A percentile compares a stretch with the other conserved stretches of the same genome.
These are phyloP conservation scores for Curvularia lunata DNA, from an alignment of 2,329 filamentous ascomycete genomes.

Conservation along the genomic window DNA sequence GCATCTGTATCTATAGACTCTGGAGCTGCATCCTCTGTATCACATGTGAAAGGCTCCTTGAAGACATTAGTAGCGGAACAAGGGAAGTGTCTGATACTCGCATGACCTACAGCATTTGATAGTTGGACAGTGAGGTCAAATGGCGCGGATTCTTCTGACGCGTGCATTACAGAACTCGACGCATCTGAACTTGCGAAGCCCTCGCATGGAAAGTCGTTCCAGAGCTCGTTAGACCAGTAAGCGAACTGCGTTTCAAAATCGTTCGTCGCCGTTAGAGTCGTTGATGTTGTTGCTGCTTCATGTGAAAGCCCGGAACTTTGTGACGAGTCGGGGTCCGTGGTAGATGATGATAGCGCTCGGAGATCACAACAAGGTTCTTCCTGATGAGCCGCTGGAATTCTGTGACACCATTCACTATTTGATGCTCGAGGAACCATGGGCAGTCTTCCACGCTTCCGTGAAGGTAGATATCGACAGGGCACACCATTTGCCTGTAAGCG, in stretches of 20 bases:
- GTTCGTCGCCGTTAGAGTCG: no score
- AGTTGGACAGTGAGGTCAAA: not conserved
- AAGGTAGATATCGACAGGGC: not conserved
- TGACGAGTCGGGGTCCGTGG: not conserved
- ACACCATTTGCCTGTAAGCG: not conserved
- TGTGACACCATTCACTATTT: not conserved
- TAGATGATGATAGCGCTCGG: not conserved
- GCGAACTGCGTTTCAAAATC: not conserved
- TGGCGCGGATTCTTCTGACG: not conserved
- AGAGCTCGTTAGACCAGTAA: not conserved
- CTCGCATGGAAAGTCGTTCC: not conserved
- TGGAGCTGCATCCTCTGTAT: not conserved
- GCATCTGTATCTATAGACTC: not conserved
- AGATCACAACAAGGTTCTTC: not conserved
- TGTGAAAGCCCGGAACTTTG: not conserved
- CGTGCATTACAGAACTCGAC: not conserved
- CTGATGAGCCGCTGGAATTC: not conserved
- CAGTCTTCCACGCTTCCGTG: not conserved
- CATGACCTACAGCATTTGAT: not conserved
- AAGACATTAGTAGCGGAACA: not conserved
- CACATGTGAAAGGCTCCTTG: not conserved
- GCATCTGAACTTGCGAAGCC: not conserved
- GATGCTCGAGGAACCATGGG: not conserved
- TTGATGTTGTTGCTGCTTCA: not conserved
- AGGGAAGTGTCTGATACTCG: not conserved